phyloP scores from a whole-genome alignment of 352 stramenopile species.

The Globisporangium echinulatum region DNA sequence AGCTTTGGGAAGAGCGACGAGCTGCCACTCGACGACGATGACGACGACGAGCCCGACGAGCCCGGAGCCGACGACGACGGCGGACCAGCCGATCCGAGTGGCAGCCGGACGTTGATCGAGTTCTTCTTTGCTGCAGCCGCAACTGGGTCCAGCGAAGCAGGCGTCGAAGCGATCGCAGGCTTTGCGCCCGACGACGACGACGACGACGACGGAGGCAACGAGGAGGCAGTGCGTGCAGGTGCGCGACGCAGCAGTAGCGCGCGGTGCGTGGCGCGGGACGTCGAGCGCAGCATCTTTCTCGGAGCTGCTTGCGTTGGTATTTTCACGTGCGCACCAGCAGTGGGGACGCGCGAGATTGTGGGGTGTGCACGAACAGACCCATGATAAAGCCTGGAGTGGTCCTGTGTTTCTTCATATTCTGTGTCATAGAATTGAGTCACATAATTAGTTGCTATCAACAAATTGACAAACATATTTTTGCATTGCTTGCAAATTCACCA shows the following conservation, averaged over 20 bases:
- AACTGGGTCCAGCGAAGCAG: conserved; percentile 3
- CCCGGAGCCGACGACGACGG: conserved; percentile 7
- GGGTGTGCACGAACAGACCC: neutral
- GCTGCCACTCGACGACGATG: conserved; percentile 14
- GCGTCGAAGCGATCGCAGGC: neutral
- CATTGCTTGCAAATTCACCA: too few relatives aligned
- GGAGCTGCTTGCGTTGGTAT: neutral
- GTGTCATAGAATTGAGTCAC: too few relatives aligned
- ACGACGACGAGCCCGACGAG: conserved; percentile 14
- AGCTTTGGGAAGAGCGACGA: conserved; percentile 41
- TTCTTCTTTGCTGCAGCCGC: conserved; percentile 8
- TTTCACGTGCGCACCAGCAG: too few relatives aligned
- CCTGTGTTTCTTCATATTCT: too few relatives aligned
- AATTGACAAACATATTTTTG: too few relatives aligned
- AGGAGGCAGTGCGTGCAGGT: conserved; percentile 1
- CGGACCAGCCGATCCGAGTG: neutral
- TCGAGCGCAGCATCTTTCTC: conserved; percentile 2
- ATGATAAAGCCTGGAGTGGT: neutral
- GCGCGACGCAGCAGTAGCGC: conserved; percentile 6
- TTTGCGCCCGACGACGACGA: neutral
- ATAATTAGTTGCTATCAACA: too few relatives aligned
- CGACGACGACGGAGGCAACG: neutral
- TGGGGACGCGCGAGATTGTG: too few relatives aligned
- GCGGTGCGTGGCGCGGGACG: neutral
- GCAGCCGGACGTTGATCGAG: conserved; percentile 5